A percentile compares a stretch with the other conserved stretches of the same genome.
Evolutionary conservation across 345 rosid genomes (phyloP).

Genomic region (Isatis tinctoria): DNA sequence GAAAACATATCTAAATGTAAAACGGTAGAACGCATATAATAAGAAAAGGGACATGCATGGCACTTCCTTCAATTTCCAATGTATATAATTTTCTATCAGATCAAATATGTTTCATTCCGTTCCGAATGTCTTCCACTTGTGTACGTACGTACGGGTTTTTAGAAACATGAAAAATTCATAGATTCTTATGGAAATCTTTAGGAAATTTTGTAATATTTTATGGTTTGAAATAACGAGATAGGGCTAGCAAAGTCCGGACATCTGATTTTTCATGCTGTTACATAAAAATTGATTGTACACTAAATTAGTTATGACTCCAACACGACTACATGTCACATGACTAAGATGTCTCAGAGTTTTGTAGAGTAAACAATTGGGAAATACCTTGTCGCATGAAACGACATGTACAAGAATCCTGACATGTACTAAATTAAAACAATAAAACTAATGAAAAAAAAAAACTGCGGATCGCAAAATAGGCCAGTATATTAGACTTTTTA

Average conservation of each 20-base stretch:
- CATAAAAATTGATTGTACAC: background rate
- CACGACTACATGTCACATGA: slow-evolving; percentile 1
- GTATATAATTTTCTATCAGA: background rate
- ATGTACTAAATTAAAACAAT: background rate
- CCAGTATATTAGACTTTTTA: background rate
- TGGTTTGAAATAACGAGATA: background rate
- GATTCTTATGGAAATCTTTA: too few species aligned
- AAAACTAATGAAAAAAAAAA: background rate
- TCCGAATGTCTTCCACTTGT: background rate
- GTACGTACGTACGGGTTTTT: background rate
- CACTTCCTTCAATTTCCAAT: background rate
- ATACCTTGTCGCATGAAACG: background rate
- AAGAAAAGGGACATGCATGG: background rate
- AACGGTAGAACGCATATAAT: too few species aligned
- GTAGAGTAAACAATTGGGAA: background rate
- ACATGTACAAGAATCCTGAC: background rate
- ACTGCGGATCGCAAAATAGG: background rate
- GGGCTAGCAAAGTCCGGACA: background rate
- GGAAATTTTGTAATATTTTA: background rate
- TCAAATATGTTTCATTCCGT: background rate
- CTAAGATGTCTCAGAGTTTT: background rate
- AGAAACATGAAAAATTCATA: background rate
- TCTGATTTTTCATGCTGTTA: slow-evolving; percentile 1
- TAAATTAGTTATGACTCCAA: background rate
- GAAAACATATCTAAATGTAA: too few species aligned